Base-by-base conservation (phyloP, 805 yeast genomes). In the Lipomyces yamadae region DNA sequence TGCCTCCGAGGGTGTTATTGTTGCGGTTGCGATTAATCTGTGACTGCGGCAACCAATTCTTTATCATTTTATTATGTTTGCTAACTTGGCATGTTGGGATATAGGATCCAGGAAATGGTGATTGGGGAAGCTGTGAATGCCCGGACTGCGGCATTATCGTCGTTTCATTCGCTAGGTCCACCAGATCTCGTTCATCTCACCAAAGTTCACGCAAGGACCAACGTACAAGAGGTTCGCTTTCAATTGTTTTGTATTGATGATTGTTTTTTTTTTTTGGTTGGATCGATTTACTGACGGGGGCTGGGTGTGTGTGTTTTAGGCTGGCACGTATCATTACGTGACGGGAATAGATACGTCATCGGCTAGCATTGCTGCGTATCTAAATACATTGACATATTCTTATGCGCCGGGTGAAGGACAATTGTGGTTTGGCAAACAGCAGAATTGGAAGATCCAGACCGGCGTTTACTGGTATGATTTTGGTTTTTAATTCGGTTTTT, bases 391-490 rank as follows among this genome's bases (percentile, higher is more conserved):
- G 58, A 80, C 81, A 10, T 78, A 77, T 61, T 69, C 76, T 0
- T 78, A 77, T 62, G 70, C 76, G 1, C 72, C 81, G 4, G 84
- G 86, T 59, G 84, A 86, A 52, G 82, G 81, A 15, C 94, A 90
- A 76, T 77, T 84, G 66, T 90, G 94, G 94, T 88, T 89, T 76
- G 92, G 92, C 24, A 88, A 77, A 63, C 78, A 76, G n/a, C 77
- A 78, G 34, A 76, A 72, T 61, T 81, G 84, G 84, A 76, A 75
- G 62, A 75, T 81, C 48, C 74, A 74, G 61, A 73, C 79, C n/a
- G 83, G 82, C 33, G 77, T 80, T 15, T 80, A 79, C 70, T 81
- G 84, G 72, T 70, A 48, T 2, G 70, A 2, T 8, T 8, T 8
- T 42, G 48, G 18, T 42, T 42, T 24, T 24, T n/a, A n/a, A n/a